phyloP scores from a whole-genome alignment of 352 stramenopile species.

The Thraustochytrium sp. region DNA sequence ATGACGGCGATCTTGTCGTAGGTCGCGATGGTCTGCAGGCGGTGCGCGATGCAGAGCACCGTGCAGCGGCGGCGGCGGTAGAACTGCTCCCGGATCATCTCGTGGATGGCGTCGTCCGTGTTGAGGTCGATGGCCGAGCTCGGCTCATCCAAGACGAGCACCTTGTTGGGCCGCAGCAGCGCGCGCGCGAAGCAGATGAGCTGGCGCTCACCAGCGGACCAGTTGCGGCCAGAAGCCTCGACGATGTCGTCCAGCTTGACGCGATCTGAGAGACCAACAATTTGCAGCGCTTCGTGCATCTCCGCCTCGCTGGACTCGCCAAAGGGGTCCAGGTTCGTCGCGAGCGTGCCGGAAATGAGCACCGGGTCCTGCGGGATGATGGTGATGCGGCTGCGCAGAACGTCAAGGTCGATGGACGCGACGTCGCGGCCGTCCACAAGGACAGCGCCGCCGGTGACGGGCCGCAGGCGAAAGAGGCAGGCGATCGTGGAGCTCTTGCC shows the following conservation, averaged over 20 bases:
- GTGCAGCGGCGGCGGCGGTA: conserved; percentile 64
- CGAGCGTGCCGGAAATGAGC: conserved; percentile 70
- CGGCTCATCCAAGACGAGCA: conserved; percentile 72
- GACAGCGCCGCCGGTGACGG: conserved; percentile 70
- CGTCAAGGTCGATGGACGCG: conserved; percentile 25
- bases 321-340: conserved; percentile 76
- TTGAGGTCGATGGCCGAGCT: conserved; percentile 67
- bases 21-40: conserved; percentile 92
- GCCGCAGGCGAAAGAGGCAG: conserved; percentile 86
- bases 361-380: conserved; percentile 55
- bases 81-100: conserved; percentile 43
- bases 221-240: conserved; percentile 13
- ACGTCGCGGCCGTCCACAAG: conserved; percentile 81
- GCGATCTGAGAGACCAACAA: conserved; percentile 46
- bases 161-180: conserved; percentile 59
- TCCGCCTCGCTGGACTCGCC: conserved; percentile 56
- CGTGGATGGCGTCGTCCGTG: conserved; percentile 62
- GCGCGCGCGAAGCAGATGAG: conserved; percentile 67
- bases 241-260: conserved; percentile 8
- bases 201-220: conserved; percentile 54
- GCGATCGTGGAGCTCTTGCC: conserved; percentile 78
- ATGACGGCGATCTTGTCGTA: conserved; percentile 91
- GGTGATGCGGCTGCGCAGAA: neutral
- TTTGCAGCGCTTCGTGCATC: conserved; percentile 44
- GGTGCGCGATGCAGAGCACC: conserved; percentile 89